These are phyloP conservation scores for Amauroascus niger DNA, from an alignment of 2,329 filamentous ascomycete genomes.

Conservation along the genomic window DNA sequence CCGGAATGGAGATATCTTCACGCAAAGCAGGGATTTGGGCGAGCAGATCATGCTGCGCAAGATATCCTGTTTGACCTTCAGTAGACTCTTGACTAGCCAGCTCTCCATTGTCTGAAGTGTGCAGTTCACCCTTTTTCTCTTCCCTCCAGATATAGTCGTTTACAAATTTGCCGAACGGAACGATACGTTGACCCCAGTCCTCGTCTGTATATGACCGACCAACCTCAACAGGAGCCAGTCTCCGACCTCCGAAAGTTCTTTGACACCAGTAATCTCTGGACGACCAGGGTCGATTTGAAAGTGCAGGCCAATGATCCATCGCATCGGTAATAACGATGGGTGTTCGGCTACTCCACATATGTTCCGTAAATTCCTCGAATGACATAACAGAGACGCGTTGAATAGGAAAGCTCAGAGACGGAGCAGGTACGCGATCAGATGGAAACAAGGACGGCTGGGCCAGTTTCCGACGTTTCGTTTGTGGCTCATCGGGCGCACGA, in stretches of 20 bases:
- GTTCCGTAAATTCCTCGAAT: conserved; percentile 52
- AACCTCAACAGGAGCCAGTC: conserved; percentile 77
- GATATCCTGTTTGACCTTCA: conserved; percentile 53
- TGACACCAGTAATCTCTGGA: conserved; percentile 63
- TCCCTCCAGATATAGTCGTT: conserved; percentile 45
- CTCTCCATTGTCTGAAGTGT: neutral
- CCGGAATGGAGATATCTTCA: conserved; percentile 67
- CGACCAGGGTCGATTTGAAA: conserved; percentile 58
- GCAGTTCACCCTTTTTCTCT: conserved; percentile 1
- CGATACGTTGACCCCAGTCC: conserved; percentile 72
- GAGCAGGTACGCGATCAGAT: conserved; percentile 26
- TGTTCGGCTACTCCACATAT: conserved; percentile 42
- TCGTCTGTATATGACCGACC: conserved; percentile 80
- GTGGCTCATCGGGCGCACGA: conserved; percentile 2
- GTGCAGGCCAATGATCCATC: conserved; percentile 65
- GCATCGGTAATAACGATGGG: conserved; percentile 63
- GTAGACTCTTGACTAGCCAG: neutral
- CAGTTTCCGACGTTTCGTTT: conserved; percentile 28
- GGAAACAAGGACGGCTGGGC: conserved; percentile 25
- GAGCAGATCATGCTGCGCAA: conserved; percentile 86
- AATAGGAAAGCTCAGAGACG: conserved; percentile 30
- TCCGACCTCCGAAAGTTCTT: conserved; percentile 62
- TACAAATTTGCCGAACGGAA: conserved; percentile 65
- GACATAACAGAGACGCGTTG: conserved; percentile 39
- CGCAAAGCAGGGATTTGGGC: conserved; percentile 67